Evolutionary conservation across 495 filamentous ascomycete species (phyloP).

Genomic region (Neurospora sp.): DNA sequence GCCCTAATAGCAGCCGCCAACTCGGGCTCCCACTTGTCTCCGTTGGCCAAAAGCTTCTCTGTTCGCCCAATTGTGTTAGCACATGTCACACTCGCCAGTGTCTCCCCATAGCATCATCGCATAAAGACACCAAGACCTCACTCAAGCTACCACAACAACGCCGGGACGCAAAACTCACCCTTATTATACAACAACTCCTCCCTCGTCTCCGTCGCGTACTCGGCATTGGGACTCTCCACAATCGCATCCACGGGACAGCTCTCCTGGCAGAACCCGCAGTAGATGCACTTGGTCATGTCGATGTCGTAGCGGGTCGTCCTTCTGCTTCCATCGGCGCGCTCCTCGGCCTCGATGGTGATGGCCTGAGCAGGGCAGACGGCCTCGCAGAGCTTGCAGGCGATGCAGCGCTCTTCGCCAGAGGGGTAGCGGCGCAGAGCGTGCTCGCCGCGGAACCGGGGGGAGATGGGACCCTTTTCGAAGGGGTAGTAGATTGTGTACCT

Average conservation of each 20-base stretch:
- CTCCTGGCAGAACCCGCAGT: conserved; percentile 99
- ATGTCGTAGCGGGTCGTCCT: conserved; percentile 97
- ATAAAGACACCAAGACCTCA: not conserved
- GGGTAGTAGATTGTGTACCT: conserved; percentile 98
- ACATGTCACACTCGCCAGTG: no score
- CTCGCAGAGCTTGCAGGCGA: conserved; percentile 98
- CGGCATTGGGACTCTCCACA: conserved; percentile 92
- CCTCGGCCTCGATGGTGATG: conserved; percentile 97
- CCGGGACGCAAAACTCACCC: conserved; percentile 37
- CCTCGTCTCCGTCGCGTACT: conserved; percentile 95
- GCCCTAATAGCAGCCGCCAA: conserved; percentile 84
- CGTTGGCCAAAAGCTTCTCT: conserved; percentile 71
- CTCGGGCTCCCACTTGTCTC: conserved; percentile 98
- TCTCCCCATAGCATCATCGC: not conserved
- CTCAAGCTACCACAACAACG: no score
- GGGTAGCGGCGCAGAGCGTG: conserved; percentile 93
- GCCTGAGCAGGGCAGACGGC: conserved; percentile 93
- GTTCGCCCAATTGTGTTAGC: conserved; percentile 9
- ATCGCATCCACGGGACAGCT: conserved; percentile 98
- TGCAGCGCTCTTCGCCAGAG: conserved; percentile 95
- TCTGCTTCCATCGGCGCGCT: conserved; percentile 88
- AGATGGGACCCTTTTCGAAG: conserved; percentile 98
- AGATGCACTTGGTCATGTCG: conserved; percentile 99
- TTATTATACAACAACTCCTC: conserved; percentile 99
- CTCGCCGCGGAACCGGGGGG: conserved; percentile 93